phyloP scores from a whole-genome alignment of 805 yeast genomes.

The Candida railenensis region DNA sequence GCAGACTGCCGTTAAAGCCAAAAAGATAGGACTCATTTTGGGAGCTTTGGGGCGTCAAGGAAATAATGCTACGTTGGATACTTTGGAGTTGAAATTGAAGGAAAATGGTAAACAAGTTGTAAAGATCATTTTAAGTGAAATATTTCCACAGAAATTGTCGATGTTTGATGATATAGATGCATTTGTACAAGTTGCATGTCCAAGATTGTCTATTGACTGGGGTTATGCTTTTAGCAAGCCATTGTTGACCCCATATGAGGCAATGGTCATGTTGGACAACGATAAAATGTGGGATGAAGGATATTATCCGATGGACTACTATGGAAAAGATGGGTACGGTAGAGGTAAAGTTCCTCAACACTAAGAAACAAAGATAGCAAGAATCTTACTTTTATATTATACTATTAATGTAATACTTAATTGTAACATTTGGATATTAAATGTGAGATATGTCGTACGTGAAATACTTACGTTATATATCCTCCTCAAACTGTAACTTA shows the following conservation, averaged over 20 bases:
- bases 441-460: no score
- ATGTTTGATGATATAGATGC: slow-evolving; percentile 93
- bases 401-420: no score
- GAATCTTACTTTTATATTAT: no score
- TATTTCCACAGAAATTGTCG: slow-evolving; percentile 88
- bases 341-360: slow-evolving; percentile 68
- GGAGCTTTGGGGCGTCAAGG: slow-evolving; percentile 98
- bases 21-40: slow-evolving; percentile 76
- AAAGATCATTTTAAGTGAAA: slow-evolving; percentile 84
- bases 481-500: slow-evolving; percentile 3
- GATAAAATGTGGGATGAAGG: slow-evolving; percentile 64
- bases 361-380: no score
- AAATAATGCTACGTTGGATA: slow-evolving; percentile 69
- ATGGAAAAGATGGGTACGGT: slow-evolving; percentile 86
- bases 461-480: no score
- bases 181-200: slow-evolving; percentile 97
- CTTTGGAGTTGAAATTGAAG: slow-evolving; percentile 55
- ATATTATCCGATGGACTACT: slow-evolving; percentile 95
- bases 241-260: slow-evolving; percentile 90
- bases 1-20: slow-evolving; percentile 53
- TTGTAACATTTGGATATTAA: no score
- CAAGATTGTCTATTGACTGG: slow-evolving; percentile 95
- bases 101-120: slow-evolving; percentile 65
- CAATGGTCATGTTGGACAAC: slow-evolving; percentile 80
- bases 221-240: slow-evolving; percentile 96